These are phyloP conservation scores for Malassezia caprae DNA, from an alignment of 1,284 basidiomycete species.

Conservation along the genomic window DNA sequence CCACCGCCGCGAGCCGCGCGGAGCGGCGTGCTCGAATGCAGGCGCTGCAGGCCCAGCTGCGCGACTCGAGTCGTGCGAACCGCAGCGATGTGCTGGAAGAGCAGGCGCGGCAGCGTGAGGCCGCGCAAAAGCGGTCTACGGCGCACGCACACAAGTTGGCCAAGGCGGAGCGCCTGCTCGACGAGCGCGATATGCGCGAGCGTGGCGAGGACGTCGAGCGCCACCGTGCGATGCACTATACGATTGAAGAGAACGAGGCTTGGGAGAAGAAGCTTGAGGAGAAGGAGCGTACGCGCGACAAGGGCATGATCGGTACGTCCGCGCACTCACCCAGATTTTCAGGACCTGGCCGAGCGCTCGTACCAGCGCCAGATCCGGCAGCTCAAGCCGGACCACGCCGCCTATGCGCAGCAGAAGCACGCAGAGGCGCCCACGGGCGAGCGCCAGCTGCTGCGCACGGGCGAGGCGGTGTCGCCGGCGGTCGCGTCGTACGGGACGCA, in stretches of 20 bases:
- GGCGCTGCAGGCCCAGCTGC: slow-evolving; percentile 4
- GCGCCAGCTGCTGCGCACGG: neutral
- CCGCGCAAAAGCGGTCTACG: slow-evolving; percentile 14
- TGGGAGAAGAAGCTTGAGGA: slow-evolving; percentile 79
- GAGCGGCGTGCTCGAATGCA: slow-evolving; percentile 6
- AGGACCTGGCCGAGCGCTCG: slow-evolving; percentile 70
- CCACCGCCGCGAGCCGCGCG: neutral
- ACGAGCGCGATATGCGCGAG: slow-evolving; percentile 78
- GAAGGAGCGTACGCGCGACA: slow-evolving; percentile 66
- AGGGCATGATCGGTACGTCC: slow-evolving; percentile 63
- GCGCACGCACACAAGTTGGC: slow-evolving; percentile 27
- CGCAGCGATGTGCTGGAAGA: slow-evolving; percentile 28
- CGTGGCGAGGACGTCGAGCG: slow-evolving; percentile 63
- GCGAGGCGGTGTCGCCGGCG: neutral
- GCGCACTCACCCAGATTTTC: slow-evolving; percentile 59
- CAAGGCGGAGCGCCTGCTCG: slow-evolving; percentile 71
- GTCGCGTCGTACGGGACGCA: slow-evolving; percentile 66
- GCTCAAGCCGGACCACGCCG: slow-evolving; percentile 72
- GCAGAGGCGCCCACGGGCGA: slow-evolving; percentile 36
- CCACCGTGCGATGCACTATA: slow-evolving; percentile 83
- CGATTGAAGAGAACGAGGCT: slow-evolving; percentile 81
- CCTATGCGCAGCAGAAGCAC: slow-evolving; percentile 78
- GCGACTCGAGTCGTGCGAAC: slow-evolving; percentile 32
- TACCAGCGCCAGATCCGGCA: slow-evolving; percentile 82
- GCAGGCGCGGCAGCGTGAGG: slow-evolving; percentile 22